phyloP scores from a whole-genome alignment of 306 rosid genomes.

The Ceratonia siliqua region DNA sequence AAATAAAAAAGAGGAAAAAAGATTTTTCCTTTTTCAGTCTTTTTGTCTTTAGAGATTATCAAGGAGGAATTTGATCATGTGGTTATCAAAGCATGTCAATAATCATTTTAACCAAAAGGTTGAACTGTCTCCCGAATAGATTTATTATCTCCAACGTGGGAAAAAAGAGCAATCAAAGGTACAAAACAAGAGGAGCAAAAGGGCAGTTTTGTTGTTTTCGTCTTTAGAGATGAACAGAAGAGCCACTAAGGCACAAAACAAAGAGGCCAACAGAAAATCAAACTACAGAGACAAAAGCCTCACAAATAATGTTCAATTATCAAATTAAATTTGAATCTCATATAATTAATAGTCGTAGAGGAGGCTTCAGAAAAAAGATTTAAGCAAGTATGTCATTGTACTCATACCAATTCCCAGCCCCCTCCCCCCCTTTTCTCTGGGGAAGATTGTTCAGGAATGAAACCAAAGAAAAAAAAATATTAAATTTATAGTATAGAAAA shows the following conservation, averaged over 20 bases:
- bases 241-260: background rate
- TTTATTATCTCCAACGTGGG: too few relatives aligned
- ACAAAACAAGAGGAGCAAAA: too few relatives aligned
- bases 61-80: too few relatives aligned
- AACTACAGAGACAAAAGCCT: background rate
- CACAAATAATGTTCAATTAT: background rate
- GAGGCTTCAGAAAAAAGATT: background rate
- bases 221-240: background rate
- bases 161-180: too few relatives aligned
- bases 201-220: too few relatives aligned
- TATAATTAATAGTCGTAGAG: conserved; percentile 1
- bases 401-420: background rate
- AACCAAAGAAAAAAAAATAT: conserved; percentile 26
- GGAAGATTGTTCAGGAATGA: background rate
- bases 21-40: too few relatives aligned
- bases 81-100: too few relatives aligned
- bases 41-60: background rate
- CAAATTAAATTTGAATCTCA: conserved; percentile 9
- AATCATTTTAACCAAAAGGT: too few relatives aligned
- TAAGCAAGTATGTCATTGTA: background rate
- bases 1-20: background rate
- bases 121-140: too few relatives aligned
- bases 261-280: background rate
- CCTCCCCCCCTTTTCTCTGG: background rate
- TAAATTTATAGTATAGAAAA: conserved; percentile 1